Evolutionary conservation across 177 flowering plant genomes (phyloP).

Genomic region (Telopea speciosissima): DNA sequence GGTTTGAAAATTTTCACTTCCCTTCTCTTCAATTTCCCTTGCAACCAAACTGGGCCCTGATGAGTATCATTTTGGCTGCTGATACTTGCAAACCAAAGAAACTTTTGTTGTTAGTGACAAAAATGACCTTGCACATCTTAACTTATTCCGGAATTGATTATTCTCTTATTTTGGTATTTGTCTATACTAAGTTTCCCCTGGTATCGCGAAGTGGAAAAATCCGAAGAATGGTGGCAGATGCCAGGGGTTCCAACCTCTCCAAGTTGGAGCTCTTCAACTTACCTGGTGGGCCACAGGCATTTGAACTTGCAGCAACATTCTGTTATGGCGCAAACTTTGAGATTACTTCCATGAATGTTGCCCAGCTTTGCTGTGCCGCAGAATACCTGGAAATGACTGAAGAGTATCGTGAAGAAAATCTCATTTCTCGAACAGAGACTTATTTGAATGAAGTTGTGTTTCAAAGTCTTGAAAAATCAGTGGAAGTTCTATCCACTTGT

Average conservation of each 20-base stretch:
- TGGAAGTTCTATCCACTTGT: constrained; percentile 47
- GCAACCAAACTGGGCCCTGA: no score
- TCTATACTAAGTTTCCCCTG: constrained; percentile 49
- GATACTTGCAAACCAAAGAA: not conserved
- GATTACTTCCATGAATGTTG: constrained; percentile 53
- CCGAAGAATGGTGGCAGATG: constrained; percentile 49
- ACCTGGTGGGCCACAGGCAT: constrained; percentile 57
- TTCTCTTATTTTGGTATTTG: not conserved
- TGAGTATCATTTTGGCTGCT: not conserved
- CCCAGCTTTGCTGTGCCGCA: constrained; percentile 57
- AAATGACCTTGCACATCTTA: not conserved
- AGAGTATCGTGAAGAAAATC: constrained; percentile 56
- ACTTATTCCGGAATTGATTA: not conserved
- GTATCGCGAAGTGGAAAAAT: constrained; percentile 60
- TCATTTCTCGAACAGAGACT: constrained; percentile 43
- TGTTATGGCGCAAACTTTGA: constrained; percentile 73
- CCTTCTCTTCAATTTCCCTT: no score
- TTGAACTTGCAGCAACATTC: constrained; percentile 60
- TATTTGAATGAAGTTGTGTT: constrained; percentile 47
- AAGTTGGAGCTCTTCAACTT: constrained; percentile 42
- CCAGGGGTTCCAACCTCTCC: constrained; percentile 34
- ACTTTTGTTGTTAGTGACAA: not conserved
- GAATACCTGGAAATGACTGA: constrained; percentile 75
- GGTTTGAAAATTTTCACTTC: no score
- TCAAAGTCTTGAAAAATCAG: constrained; percentile 46